These are phyloP conservation scores for Mycosphaerelloides madeirae DNA, from an alignment of 2,329 filamentous ascomycete species.

Conservation along the genomic window DNA sequence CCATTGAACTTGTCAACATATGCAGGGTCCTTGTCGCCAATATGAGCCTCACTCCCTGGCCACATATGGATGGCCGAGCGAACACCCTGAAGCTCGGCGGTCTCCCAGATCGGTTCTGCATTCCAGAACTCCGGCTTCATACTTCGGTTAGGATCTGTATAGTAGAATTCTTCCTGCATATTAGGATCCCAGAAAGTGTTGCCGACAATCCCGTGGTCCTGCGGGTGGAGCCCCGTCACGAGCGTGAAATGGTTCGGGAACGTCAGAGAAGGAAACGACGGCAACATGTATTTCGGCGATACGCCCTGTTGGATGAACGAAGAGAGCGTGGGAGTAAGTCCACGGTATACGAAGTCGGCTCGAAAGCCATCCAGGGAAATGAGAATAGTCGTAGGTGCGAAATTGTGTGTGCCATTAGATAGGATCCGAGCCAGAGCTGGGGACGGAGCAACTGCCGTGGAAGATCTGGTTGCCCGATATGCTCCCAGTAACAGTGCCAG, in stretches of 20 bases:
- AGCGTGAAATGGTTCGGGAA: constrained; percentile 94
- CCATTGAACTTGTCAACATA: constrained; percentile 83
- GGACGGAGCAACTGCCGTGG: neutral
- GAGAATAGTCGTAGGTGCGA: constrained; percentile 85
- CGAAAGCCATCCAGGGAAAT: constrained; percentile 95
- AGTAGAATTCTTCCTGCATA: constrained; percentile 75
- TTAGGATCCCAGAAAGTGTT: constrained; percentile 91
- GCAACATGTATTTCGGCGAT: constrained; percentile 86
- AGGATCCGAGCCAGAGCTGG: constrained; percentile 30
- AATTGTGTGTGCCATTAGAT: constrained; percentile 81
- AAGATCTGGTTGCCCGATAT: constrained; percentile 49
- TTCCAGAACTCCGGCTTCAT: constrained; percentile 90
- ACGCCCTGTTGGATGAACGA: constrained; percentile 76
- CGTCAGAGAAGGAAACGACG: constrained; percentile 92
- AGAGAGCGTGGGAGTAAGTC: constrained; percentile 75
- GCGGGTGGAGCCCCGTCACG: constrained; percentile 85
- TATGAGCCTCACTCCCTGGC: constrained; percentile 90
- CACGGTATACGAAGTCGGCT: constrained; percentile 82
- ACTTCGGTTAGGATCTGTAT: constrained; percentile 70
- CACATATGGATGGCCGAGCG: constrained; percentile 92
- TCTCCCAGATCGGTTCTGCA: constrained; percentile 90
- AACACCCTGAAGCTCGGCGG: constrained; percentile 77
- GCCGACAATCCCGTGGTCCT: constrained; percentile 86
- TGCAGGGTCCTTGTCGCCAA: constrained; percentile 67
- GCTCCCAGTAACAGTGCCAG: constrained; percentile 52